Conservation (phyloP, 2,329 filamentous ascomycete species). For the Salinomyces thailandicus region DNA sequence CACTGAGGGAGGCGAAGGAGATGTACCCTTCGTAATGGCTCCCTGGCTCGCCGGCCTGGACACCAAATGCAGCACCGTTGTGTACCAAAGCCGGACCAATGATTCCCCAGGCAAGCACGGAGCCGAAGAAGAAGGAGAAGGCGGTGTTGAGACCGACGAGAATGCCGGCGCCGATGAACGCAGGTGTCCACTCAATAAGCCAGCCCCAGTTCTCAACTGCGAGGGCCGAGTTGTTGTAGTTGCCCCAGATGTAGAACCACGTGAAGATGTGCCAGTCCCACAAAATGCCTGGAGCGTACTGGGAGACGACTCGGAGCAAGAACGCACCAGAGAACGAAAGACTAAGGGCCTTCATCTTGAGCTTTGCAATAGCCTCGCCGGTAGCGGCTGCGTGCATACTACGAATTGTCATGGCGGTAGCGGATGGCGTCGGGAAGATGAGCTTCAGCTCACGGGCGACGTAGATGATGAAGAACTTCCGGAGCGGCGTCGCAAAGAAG, state of each 20-base stretch:
- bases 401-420: slow-evolving; percentile 51
- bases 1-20: slow-evolving; percentile 31
- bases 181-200: slow-evolving; percentile 26
- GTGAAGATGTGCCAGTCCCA: slow-evolving; percentile 36
- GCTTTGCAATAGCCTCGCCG: slow-evolving; percentile 43
- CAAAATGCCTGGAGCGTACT: slow-evolving; percentile 50
- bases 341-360: slow-evolving; percentile 47
- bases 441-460: slow-evolving; percentile 50
- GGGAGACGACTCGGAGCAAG: slow-evolving; percentile 44
- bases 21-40: slow-evolving; percentile 34
- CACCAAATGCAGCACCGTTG: slow-evolving; percentile 40
- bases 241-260: slow-evolving; percentile 47
- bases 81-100: slow-evolving; percentile 48
- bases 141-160: slow-evolving; percentile 50
- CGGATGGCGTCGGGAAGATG: slow-evolving; percentile 50
- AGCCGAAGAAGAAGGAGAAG: slow-evolving; percentile 47
- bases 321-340: slow-evolving; percentile 43
- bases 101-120: slow-evolving; percentile 46
- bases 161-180: slow-evolving; percentile 29
- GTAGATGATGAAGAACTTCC: slow-evolving; percentile 59
- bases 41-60: slow-evolving; percentile 24
- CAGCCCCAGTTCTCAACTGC: slow-evolving; percentile 52
- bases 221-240: slow-evolving; percentile 41
- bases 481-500: slow-evolving; percentile 49
- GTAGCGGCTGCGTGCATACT: slow-evolving; percentile 50